A percentile compares a stretch with the other conserved stretches of the same genome.
phyloP scores from a whole-genome alignment of 108 stramenopile genomes.

The Cyclotella sp. region DNA sequence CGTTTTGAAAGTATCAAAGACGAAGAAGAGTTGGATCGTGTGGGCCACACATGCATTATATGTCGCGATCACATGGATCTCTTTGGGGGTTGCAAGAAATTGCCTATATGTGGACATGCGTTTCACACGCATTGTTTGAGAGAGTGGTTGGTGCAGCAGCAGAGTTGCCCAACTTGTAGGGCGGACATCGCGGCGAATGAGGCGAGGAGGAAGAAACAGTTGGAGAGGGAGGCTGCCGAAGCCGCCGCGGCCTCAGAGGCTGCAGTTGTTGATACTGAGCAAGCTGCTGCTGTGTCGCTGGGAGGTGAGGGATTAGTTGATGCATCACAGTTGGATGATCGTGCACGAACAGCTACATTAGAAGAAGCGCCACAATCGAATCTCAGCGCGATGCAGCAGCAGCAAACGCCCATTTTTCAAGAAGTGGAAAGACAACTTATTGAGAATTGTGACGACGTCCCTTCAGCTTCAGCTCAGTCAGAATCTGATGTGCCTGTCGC shows the following conservation, averaged over 20 bases:
- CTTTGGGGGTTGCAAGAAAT: constrained; percentile 75
- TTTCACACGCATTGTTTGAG: constrained; percentile 92
- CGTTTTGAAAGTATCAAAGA: constrained; percentile 87
- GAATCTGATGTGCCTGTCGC: not conserved
- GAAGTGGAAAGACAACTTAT: not conserved
- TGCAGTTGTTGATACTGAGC: constrained; percentile 9
- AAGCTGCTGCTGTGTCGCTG: not conserved
- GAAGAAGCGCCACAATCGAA: too few species aligned
- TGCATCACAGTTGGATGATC: not conserved
- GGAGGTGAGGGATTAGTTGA: not conserved
- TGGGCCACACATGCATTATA: constrained; percentile 94
- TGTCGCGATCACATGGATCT: constrained; percentile 98
- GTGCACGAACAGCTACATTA: too few species aligned
- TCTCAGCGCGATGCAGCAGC: not conserved
- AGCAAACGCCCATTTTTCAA: not conserved
- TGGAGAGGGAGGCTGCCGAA: constrained; percentile 32
- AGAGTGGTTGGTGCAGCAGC: constrained; percentile 98
- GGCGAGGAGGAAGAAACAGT: constrained; percentile 50
- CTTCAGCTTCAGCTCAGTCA: not conserved
- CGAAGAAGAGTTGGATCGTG: constrained; percentile 87
- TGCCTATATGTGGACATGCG: constrained; percentile 94
- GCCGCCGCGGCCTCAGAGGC: constrained; percentile 26
- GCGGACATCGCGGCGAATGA: constrained; percentile 88
- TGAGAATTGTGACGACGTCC: not conserved
- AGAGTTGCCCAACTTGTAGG: constrained; percentile 96